Base-by-base conservation (phyloP, 2,329 filamentous ascomycete species). In the Dactylonectria macrodidyma region DNA sequence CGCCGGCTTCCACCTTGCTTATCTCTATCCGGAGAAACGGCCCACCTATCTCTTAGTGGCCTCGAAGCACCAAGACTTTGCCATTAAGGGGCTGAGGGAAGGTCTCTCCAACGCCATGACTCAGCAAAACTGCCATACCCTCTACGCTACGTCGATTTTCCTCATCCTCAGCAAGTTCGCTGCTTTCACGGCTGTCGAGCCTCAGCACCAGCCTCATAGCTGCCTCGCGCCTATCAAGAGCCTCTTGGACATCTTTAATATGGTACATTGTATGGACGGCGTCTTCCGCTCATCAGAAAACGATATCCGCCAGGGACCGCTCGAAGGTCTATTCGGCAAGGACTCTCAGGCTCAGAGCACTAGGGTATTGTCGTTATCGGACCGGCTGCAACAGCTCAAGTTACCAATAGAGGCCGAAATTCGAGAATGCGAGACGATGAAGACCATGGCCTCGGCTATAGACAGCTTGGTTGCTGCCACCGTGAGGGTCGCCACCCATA, bases 121-220 rank as follows among this genome's bases (percentile, higher is more conserved):
- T 0, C 56, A 62, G 0, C 41, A 19, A 0, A 73, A 69, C 3
- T 73, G 71, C 11, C 71, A 73, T 8, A 65, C 69, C 0, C n/a
- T 73, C 0, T 73, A 70, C 3, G 58, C 67, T 0, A 69, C 58
- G 1, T 70, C 71, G 0, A 66, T 71, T 0, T 66, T 73, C 0
- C 64, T 73, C n/a, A 70, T 72, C 0, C 55, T 74, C 12, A 68
- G 73, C 1, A 71, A 70, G 12, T 73, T 74, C 8, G 71, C 71
- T 0, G 65, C 69, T 0, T 72, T 14, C 72, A 68, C 0, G 59
- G 67, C 12, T 74, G 69, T 4, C 67, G 72, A 1, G 55, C 12
- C 16, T 16, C 36, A 70, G 2, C 67, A 70, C 30, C 59, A 59
- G 1, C 56, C 26, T 0, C 70, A 72, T 0, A 51, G 61, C 0